Base-by-base conservation (phyloP, 192 early-diverging fungal species). In the Podila epicladia region DNA sequence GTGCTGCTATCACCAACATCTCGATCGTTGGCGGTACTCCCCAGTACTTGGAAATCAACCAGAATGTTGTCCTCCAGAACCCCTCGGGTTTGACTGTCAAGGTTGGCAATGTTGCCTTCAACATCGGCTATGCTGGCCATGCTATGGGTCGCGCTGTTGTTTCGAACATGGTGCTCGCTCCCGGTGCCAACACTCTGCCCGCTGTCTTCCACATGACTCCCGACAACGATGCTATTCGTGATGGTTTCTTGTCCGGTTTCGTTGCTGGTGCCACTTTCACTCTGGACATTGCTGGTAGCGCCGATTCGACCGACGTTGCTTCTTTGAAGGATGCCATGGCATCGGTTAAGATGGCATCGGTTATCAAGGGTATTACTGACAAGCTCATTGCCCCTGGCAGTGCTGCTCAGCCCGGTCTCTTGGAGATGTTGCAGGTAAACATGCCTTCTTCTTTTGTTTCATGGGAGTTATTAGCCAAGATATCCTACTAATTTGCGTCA, bases 1-100 rank as follows among this genome's bases (percentile, higher is more conserved):
- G 85, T 37, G 78, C 87, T 20, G 45, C 73, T 1, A 86, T 90
- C 48, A 86, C 87, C 67, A 67, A 72, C 53, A 82, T 92, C 58
- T 82, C 77, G 55, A 82, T 92, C 51, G 75, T 71, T 17, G 90
- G 87, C 24, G 91, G 91, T 33, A 84, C 86, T 0, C 17, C 64
- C 7, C 71, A 88, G 28, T 83, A 87, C 63, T 72, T 87, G 24
- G 62, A 64, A 29, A 86, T 88, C 67, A 35, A 83, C 50, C 69
- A 86, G 59, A 83, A 70, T 26, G 83, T 86, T 26, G 60, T 73
- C 22, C 61, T 90, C 13, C 85, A 72, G 66, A 88, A 88, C 70
- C 87, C 87, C 24, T 88, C 88, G 9, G 82, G 82, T 28, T 74
- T 90, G 64, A 84, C 82, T 5, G 88, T 91, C 49, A 82, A 77